Evolutionary conservation across 1,139 yeast species (phyloP), one percentile per base, ranked within the genome.

Genomic region (Lodderomyces orthopsilosis): DNA sequence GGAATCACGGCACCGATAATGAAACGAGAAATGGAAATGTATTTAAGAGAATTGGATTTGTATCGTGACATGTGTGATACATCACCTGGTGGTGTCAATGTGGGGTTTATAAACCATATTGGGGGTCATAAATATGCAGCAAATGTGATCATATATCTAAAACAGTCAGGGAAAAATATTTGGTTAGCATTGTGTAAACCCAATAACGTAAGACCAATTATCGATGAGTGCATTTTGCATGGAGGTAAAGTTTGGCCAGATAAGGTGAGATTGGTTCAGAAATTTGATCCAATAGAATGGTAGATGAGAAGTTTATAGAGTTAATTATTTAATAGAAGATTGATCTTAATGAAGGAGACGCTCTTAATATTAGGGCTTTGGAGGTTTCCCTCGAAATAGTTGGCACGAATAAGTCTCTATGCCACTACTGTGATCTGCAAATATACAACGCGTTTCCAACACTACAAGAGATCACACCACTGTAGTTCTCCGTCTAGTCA

Each of bases 91-190:
- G 98, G 98, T 2, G 86, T 85, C 1, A 66, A 70, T 10, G 88
- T 90, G 3, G 70, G 75, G 2, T 89, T 63, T 54, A 75, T 86
- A 18, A 89, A 87, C 57, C 98, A 93, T 62, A 85, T 93, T 24
- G 98, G 98, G 3, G 98, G 98, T 2, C 98, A 93, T 64, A 93
- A 93, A 58, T 93, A 71, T 62, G 87, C 93, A 1, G 97, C 98
- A 2, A 93, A 93, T 62, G 86, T 88, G 2, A 74, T 89, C 43
- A 77, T 91, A 22, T 90, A 88, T 57, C 65, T 82, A 49, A 80
- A 76, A 51, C 45, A 53, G 10, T 67, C 83, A 3, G 95, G 95
- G 12, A 84, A 86, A 53, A 80, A 84, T 47, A 77, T 90, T 28
- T 90, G 98, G 97, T 68, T 89, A 56, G 98, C 95, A 0, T 74